Conservation (phyloP, 2,329 filamentous ascomycete species). For the Fusarium sp. region DNA sequence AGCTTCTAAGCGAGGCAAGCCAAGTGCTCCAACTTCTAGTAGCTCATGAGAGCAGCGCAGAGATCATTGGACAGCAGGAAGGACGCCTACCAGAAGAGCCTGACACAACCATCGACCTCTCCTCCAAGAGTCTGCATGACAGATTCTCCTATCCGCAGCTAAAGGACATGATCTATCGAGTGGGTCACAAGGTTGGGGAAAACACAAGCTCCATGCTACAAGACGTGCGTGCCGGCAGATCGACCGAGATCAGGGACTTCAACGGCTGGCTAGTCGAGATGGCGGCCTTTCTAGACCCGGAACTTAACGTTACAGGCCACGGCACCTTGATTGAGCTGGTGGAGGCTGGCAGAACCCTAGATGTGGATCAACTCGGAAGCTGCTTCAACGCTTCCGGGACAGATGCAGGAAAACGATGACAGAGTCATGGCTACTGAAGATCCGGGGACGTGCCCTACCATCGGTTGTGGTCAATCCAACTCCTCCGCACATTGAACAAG, state of each 20-base stretch:
- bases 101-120: slow-evolving; percentile 28
- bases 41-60: slow-evolving; percentile 64
- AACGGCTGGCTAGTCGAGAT: slow-evolving; percentile 70
- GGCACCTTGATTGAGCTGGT: slow-evolving; percentile 60
- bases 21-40: slow-evolving; percentile 78
- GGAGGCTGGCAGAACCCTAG: slow-evolving; percentile 52
- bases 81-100: slow-evolving; percentile 1
- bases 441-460: slow-evolving; percentile 30
- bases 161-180: slow-evolving; percentile 60
- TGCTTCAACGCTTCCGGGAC: slow-evolving; percentile 42
- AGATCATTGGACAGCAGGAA: slow-evolving; percentile 52
- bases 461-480: slow-evolving; percentile 26
- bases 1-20: slow-evolving; percentile 80
- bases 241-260: slow-evolving; percentile 69
- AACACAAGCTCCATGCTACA: slow-evolving; percentile 75
- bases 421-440: slow-evolving; percentile 26
- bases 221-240: slow-evolving; percentile 64
- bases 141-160: slow-evolving; percentile 62
- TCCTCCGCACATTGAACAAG: slow-evolving; percentile 29
- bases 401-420: slow-evolving; percentile 27
- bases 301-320: slow-evolving; percentile 56
- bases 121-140: slow-evolving; percentile 43
- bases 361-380: slow-evolving; percentile 52
- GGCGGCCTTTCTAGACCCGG: slow-evolving; percentile 55
- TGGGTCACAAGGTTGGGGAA: slow-evolving; percentile 62